Percentiles rank a stretch among this genome's conserved stretches.
Evolutionary conservation across 2,329 filamentous ascomycete genomes (phyloP).

Genomic region (Calonectria honghensis): DNA sequence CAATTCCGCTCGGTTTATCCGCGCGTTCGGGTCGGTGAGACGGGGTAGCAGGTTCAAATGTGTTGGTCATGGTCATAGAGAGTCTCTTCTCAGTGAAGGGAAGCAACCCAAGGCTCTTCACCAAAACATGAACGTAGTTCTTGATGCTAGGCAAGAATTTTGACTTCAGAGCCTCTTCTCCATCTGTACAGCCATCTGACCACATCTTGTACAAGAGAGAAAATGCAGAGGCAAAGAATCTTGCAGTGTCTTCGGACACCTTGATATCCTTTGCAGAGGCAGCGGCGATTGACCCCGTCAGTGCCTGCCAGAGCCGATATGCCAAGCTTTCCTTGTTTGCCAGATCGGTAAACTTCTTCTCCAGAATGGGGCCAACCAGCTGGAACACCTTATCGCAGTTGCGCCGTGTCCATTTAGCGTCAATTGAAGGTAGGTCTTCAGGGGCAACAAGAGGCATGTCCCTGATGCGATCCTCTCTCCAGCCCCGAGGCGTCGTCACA

Average conservation of each 20-base stretch:
- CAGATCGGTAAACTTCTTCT: slow-evolving; percentile 78
- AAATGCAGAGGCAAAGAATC: slow-evolving; percentile 84
- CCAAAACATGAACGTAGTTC: slow-evolving; percentile 68
- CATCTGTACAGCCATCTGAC: slow-evolving; percentile 62
- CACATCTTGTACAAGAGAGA: slow-evolving; percentile 82
- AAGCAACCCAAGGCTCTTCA: slow-evolving; percentile 72
- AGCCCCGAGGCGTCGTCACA: slow-evolving; percentile 74
- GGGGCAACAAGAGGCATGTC: slow-evolving; percentile 75
- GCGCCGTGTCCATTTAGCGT: slow-evolving; percentile 90
- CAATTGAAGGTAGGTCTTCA: slow-evolving; percentile 88
- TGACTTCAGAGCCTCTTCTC: slow-evolving; percentile 67
- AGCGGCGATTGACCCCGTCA: slow-evolving; percentile 78
- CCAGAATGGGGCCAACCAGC: slow-evolving; percentile 76
- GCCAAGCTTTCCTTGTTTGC: slow-evolving; percentile 73
- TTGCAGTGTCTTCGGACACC: slow-evolving; percentile 87
- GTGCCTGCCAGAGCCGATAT: slow-evolving; percentile 75
- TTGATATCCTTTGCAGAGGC: slow-evolving; percentile 92
- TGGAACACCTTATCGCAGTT: slow-evolving; percentile 80
- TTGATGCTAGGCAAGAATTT: slow-evolving; percentile 74
- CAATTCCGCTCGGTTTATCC: slow-evolving; percentile 69
- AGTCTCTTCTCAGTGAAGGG: slow-evolving; percentile 79
- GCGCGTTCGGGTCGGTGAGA: slow-evolving; percentile 75
- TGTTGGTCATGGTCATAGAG: slow-evolving; percentile 70
- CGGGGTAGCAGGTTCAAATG: slow-evolving; percentile 80
- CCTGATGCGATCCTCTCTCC: slow-evolving; percentile 84